Evolutionary conservation across 2,329 filamentous ascomycete species (phyloP), one percentile per base, ranked within the genome.

Genomic region (Claviceps spartinae): DNA sequence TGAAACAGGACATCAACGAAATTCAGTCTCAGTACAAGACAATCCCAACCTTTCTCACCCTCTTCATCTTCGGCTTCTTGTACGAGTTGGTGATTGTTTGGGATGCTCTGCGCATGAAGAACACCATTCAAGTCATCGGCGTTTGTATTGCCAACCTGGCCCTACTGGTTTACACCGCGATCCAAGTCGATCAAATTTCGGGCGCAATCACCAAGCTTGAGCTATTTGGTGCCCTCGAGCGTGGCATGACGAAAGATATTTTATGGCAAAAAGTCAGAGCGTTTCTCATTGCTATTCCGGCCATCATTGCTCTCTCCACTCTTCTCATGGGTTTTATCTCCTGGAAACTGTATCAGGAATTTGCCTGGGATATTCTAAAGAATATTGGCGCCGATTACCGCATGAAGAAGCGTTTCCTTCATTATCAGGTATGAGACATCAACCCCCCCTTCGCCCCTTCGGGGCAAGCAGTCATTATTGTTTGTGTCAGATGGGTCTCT

Each of bases 291-390:
- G 85, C 91, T 11, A 88, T 94, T 52, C 93, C 93, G 0, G 82
- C 79, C 60, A 79, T 98, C 53, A 85, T 97, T 58, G 88, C 81
- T 1, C 69, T 94, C 34, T 80, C 80, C 34, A 91, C 86, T 2
- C 57, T 90, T 5, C 63, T 81, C 50, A 83, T 97, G 75, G 20
- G 76, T 75, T 85, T 88, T 56, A 73, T 90, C 49, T 83, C 91
- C 2, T 97, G 89, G 86, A 96, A 95, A 72, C 77, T 98, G 36
- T 97, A 98, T 66, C 89, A 95, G 64, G 91, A 96, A 67, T 98
- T 98, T 69, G 91, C 93, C 11, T 98, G 93, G 93, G 93, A 93
- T 53, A 98, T 98, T 63, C 89, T 98, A 70, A 98, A 98, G 75
- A 90, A 95, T 68, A 98, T 98, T 65, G 95, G 90, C 64, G 93